phyloP scores from a whole-genome alignment of 2,329 filamentous ascomycete genomes.

The Penicillium sp. region DNA sequence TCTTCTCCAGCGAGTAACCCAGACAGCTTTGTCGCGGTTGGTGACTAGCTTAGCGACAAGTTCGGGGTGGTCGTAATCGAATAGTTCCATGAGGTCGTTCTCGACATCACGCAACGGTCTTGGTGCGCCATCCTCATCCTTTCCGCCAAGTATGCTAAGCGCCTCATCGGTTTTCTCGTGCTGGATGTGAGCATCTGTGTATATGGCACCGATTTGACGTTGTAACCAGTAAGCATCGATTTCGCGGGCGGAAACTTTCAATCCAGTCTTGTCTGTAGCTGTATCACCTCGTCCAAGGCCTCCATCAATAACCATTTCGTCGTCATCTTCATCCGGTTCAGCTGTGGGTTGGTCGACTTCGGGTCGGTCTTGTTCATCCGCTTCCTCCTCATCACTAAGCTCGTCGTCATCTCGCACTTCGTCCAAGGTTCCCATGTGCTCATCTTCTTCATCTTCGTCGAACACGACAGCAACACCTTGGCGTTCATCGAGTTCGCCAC shows the following conservation, averaged over 20 bases:
- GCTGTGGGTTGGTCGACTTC: conserved; percentile 48
- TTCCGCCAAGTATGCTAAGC: conserved; percentile 76
- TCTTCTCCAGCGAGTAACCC: conserved; percentile 84
- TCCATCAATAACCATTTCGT: conserved; percentile 82
- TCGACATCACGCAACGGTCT: conserved; percentile 89
- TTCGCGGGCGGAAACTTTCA: conserved; percentile 75
- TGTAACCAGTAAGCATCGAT: conserved; percentile 98
- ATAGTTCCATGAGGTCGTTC: conserved; percentile 97
- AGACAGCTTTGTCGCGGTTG: conserved; percentile 91
- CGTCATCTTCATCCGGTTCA: conserved; percentile 50
- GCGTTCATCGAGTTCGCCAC: conserved; percentile 80
- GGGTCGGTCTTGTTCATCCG: conserved; percentile 60
- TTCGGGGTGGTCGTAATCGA: conserved; percentile 95
- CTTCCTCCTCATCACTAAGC: conserved; percentile 72
- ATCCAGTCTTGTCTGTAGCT: conserved; percentile 46
- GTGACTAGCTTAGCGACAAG: conserved; percentile 86
- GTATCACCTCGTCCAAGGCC: conserved; percentile 48
- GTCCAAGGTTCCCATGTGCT: conserved; percentile 71
- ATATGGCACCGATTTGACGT: conserved; percentile 82
- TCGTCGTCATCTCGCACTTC: conserved; percentile 79
- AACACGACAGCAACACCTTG: conserved; percentile 98
- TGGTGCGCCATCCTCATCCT: conserved; percentile 72
- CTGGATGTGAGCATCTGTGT: conserved; percentile 87
- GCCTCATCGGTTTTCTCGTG: conserved; percentile 88
- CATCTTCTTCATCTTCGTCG: conserved; percentile 86